These are phyloP conservation scores for Panicum virgatum DNA, from an alignment of 202 grass and related monocot genomes.

Conservation along the genomic window DNA sequence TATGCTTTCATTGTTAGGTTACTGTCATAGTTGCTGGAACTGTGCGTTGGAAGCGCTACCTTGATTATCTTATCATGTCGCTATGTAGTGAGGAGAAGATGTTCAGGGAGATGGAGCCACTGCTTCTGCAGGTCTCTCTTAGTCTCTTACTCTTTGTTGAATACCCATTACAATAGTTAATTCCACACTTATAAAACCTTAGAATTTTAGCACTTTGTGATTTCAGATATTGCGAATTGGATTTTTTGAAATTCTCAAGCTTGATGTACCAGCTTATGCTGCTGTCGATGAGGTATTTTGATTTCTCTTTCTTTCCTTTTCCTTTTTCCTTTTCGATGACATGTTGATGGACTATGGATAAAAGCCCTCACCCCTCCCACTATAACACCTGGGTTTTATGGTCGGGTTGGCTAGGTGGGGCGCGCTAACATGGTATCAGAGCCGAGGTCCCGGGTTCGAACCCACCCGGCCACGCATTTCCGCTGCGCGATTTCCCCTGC, in stretches of 20 bases:
- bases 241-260: slow-evolving; percentile 90
- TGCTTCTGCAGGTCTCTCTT: slow-evolving; percentile 74
- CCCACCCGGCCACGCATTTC: too few relatives aligned
- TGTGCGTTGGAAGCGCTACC: slow-evolving; percentile 84
- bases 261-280: slow-evolving; percentile 85
- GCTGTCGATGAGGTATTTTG: slow-evolving; percentile 81
- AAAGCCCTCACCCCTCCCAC: too few relatives aligned
- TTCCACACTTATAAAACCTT: slow-evolving; percentile 15
- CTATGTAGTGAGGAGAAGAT: slow-evolving; percentile 75
- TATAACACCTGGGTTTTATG: too few relatives aligned
- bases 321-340: background rate
- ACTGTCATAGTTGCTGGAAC: slow-evolving; percentile 86
- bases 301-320: slow-evolving; percentile 8
- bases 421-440: too few relatives aligned
- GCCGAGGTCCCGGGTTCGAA: too few relatives aligned
- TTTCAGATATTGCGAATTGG: slow-evolving; percentile 91
- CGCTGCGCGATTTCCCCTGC: too few relatives aligned
- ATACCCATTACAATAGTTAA: slow-evolving; percentile 8
- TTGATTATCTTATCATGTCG: slow-evolving; percentile 95
- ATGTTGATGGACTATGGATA: too few relatives aligned
- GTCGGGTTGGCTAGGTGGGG: too few relatives aligned
- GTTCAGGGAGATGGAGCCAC: slow-evolving; percentile 90
- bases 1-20: slow-evolving; percentile 60
- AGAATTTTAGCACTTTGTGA: slow-evolving; percentile 29
- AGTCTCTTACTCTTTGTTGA: slow-evolving; percentile 34